Conservation (phyloP, 257 asterid species). For the Primulina huaijiensis region DNA sequence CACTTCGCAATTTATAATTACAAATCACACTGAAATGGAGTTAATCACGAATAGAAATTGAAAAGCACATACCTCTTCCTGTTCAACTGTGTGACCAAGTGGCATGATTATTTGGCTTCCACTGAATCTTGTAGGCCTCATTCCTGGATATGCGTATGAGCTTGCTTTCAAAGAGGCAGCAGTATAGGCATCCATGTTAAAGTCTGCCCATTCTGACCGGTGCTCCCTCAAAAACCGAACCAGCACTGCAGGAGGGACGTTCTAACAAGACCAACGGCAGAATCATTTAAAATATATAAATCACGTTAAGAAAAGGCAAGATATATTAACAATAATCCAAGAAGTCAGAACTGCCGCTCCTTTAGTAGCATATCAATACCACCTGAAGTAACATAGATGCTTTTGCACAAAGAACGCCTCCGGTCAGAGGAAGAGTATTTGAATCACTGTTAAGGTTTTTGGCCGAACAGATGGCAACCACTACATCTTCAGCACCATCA, state of each 20-base stretch:
- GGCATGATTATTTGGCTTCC: conserved; percentile 98
- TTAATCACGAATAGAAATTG: neutral
- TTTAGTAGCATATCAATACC: neutral
- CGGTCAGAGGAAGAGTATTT: conserved; percentile 34
- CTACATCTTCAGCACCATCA: conserved; percentile 84
- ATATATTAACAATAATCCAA: neutral
- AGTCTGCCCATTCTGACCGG: conserved; percentile 99
- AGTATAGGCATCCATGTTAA: conserved; percentile 81
- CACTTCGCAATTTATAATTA: too few species aligned
- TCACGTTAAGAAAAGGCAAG: neutral
- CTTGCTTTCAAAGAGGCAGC: conserved; percentile 74
- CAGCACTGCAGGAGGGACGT: conserved; percentile 85
- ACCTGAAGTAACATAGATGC: conserved; percentile 99
- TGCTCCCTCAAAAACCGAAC: conserved; percentile 95
- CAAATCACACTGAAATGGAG: neutral
- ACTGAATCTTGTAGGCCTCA: conserved; percentile 84
- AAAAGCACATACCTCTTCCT: conserved; percentile 70
- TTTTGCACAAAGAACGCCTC: conserved; percentile 89
- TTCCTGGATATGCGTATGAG: conserved; percentile 72
- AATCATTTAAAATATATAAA: too few species aligned
- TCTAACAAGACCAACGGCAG: conserved; percentile 33
- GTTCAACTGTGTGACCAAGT: conserved; percentile 87
- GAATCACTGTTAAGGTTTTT: conserved; percentile 47
- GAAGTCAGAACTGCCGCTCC: neutral
- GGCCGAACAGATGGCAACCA: conserved; percentile 60